Conservation (phyloP, 2,329 filamentous ascomycete species). For the Aspergillus tanneri region DNA sequence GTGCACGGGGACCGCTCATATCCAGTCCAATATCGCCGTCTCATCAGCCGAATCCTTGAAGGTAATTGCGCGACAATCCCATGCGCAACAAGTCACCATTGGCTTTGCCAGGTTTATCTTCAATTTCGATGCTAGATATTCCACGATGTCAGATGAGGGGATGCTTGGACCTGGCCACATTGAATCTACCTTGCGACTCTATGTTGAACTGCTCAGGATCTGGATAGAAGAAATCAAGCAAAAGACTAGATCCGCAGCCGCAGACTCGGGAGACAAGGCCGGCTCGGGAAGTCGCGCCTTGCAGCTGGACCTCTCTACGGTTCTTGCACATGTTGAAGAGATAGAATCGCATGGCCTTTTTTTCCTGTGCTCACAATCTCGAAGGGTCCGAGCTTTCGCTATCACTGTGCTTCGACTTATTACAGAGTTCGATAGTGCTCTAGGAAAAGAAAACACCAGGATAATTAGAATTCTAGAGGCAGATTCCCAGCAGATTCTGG, state of each 20-base stretch:
- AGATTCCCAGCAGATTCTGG: constrained; percentile 83
- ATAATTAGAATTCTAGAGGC: constrained; percentile 92
- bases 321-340: constrained; percentile 92
- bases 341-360: constrained; percentile 96
- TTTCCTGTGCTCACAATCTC: constrained; percentile 94
- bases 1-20: constrained; percentile 94
- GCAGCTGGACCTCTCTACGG: constrained; percentile 79
- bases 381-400: constrained; percentile 82
- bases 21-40: constrained; percentile 85
- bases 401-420: constrained; percentile 90
- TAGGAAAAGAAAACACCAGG: constrained; percentile 75
- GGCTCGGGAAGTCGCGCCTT: constrained; percentile 68
- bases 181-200: constrained; percentile 86
- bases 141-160: constrained; percentile 95
- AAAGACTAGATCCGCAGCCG: constrained; percentile 71
- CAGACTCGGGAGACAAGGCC: constrained; percentile 63
- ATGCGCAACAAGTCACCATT: constrained; percentile 93
- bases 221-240: constrained; percentile 97
- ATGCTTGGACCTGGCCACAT: constrained; percentile 94
- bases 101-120: constrained; percentile 98
- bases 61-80: constrained; percentile 87
- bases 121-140: constrained; percentile 95
- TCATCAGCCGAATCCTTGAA: constrained; percentile 93
- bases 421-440: constrained; percentile 85
- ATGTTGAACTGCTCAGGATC: constrained; percentile 89